phyloP scores from a whole-genome alignment of 352 stramenopile genomes.

The Globisporangium apiculatum region DNA sequence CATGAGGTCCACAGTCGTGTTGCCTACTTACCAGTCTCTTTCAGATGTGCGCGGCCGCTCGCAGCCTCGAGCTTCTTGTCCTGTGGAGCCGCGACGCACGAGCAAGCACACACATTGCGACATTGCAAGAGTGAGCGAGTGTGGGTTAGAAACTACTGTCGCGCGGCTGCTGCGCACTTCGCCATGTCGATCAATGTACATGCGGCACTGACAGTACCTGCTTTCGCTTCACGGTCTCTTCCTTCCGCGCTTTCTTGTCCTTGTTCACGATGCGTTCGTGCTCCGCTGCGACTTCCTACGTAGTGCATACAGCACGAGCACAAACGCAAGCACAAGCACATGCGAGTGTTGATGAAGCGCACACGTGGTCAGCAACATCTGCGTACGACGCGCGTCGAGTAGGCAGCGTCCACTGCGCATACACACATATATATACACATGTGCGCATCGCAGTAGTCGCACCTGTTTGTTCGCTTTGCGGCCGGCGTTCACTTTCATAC shows the following conservation, averaged over 20 bases:
- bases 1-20: neutral
- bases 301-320: neutral
- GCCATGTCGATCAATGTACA: neutral
- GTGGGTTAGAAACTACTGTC: too few species aligned
- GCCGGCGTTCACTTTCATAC: conserved; percentile 81
- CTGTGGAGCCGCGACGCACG: conserved; percentile 12
- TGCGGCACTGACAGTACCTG: conserved; percentile 18
- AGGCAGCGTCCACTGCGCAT: too few species aligned
- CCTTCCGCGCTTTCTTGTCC: conserved; percentile 55
- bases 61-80: conserved; percentile 40
- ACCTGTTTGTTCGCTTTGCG: conserved; percentile 79
- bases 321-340: neutral
- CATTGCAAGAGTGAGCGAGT: neutral
- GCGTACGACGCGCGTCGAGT: too few species aligned
- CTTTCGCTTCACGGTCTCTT: conserved; percentile 45
- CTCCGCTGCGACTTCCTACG: conserved; percentile 60
- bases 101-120: neutral
- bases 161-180: neutral
- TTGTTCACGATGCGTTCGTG: conserved; percentile 63
- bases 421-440: neutral
- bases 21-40: conserved; percentile 43
- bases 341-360: neutral
- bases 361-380: neutral
- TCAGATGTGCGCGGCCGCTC: conserved; percentile 46
- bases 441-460: neutral